Evolutionary conservation across 331 rosid species (phyloP).

Genomic region (Malus hybrid): DNA sequence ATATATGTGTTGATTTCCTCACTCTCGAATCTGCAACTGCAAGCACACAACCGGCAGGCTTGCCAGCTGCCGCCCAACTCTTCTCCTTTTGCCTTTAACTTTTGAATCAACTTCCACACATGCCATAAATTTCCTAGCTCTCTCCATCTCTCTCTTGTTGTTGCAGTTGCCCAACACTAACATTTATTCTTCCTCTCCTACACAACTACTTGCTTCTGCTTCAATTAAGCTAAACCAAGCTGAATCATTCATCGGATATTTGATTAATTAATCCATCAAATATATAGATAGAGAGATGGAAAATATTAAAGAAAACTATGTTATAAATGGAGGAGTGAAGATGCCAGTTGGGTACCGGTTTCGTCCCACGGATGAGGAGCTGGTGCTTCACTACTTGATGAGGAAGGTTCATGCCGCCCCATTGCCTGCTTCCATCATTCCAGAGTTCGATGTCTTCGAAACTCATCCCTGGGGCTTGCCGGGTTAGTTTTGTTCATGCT

Average conservation of each 20-base stretch:
- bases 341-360: conserved; percentile 64
- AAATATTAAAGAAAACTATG: not conserved
- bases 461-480: conserved; percentile 42
- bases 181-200: not conserved
- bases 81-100: not conserved
- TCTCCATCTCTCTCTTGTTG: not conserved
- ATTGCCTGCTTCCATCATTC: conserved; percentile 37
- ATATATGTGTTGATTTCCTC: not conserved
- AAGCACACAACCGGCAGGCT: not conserved
- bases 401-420: conserved; percentile 27
- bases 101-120: not conserved
- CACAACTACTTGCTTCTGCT: not conserved
- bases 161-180: not conserved
- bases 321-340: conserved; percentile 18
- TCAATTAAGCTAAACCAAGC: not conserved
- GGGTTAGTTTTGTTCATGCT: conserved; percentile 17
- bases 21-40: not conserved
- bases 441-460: conserved; percentile 44
- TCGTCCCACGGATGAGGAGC: conserved; percentile 56
- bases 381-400: conserved; percentile 38
- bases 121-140: not conserved
- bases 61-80: not conserved
- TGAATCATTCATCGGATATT: not conserved
- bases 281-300: conserved; percentile 3
- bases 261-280: not conserved